Evolutionary conservation across 139 green algal species (phyloP).

Genomic region (Chlorella vulgaris): DNA sequence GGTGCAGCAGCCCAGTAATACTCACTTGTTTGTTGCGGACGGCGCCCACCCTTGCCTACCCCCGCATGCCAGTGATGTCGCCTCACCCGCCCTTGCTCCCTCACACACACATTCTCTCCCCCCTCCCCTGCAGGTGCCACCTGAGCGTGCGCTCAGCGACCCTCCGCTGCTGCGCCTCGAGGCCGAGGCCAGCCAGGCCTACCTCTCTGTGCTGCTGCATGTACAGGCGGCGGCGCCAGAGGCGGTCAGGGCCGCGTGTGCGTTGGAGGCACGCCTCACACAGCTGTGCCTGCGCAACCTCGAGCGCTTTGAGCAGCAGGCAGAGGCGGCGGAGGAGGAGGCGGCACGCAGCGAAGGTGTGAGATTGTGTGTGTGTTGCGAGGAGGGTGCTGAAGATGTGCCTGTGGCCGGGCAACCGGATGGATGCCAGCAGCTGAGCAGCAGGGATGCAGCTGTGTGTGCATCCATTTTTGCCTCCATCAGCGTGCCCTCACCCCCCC

Average conservation of each 20-base stretch:
- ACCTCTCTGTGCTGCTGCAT: conserved; percentile 73
- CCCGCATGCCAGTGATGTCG: background rate
- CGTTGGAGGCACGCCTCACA: conserved; percentile 64
- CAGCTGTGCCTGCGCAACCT: conserved; percentile 75
- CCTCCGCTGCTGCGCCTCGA: conserved; percentile 94
- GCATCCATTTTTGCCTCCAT: no score
- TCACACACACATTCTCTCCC: background rate
- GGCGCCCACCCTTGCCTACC: background rate
- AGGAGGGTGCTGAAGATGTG: background rate
- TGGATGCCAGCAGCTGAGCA: no score
- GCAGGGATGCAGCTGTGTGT: no score
- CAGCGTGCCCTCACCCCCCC: no score
- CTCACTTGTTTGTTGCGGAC: no score
- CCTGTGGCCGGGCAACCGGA: background rate
- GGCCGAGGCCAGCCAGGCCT: conserved; percentile 83
- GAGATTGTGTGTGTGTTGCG: background rate
- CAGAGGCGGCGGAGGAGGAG: conserved; percentile 11
- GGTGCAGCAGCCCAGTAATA: no score
- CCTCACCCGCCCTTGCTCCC: background rate
- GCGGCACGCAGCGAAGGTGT: conserved; percentile 2
- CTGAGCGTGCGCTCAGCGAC: conserved; percentile 70
- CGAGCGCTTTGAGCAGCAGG: conserved; percentile 62
- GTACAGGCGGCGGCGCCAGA: conserved; percentile 17
- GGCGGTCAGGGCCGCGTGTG: conserved; percentile 2
- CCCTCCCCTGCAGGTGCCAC: conserved; percentile 51